phyloP scores from a whole-genome alignment of 257 asterid genomes.

The Fraxinus anomala region DNA sequence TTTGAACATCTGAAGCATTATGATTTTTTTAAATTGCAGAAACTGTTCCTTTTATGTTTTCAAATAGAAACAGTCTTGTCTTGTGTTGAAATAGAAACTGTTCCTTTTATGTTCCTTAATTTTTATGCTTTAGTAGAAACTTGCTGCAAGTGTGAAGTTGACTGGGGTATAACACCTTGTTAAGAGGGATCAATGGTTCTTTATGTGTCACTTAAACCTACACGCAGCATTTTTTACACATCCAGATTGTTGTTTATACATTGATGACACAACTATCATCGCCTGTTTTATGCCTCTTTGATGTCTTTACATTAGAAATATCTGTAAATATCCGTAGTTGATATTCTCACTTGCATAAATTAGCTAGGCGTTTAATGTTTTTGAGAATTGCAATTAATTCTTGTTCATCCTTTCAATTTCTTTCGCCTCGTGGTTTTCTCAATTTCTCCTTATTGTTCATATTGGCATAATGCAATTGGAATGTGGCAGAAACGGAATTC shows the following conservation, averaged over 20 bases:
- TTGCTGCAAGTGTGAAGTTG: slow-evolving; percentile 8
- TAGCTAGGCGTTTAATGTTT: neutral
- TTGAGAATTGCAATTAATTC: neutral
- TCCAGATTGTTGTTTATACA: neutral
- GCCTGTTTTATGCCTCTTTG: slow-evolving; percentile 3
- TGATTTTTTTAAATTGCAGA: neutral
- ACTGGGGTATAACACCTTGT: neutral
- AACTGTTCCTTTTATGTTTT: neutral
- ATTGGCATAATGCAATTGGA: slow-evolving; percentile 11
- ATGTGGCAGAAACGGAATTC: slow-evolving; percentile 58
- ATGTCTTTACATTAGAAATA: slow-evolving; percentile 14
- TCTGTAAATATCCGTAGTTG: slow-evolving; percentile 5
- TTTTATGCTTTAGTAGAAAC: slow-evolving; percentile 10
- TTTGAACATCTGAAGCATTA: slow-evolving; percentile 9
- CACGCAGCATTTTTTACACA: neutral
- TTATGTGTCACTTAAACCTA: slow-evolving; percentile 7
- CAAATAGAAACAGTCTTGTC: neutral
- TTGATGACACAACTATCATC: slow-evolving; percentile 5
- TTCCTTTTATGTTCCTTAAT: no score
- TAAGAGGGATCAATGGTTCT: slow-evolving; percentile 11
- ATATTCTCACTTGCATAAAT: neutral
- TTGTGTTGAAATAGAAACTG: no score
- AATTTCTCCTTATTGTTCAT: slow-evolving; percentile 15
- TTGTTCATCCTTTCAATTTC: neutral
- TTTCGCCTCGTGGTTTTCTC: neutral